Percentiles rank a stretch among this genome's conserved stretches.
These are phyloP conservation scores for Dictyostelium firmibasis DNA, from an alignment of 78 protist species.

Conservation along the genomic window DNA sequence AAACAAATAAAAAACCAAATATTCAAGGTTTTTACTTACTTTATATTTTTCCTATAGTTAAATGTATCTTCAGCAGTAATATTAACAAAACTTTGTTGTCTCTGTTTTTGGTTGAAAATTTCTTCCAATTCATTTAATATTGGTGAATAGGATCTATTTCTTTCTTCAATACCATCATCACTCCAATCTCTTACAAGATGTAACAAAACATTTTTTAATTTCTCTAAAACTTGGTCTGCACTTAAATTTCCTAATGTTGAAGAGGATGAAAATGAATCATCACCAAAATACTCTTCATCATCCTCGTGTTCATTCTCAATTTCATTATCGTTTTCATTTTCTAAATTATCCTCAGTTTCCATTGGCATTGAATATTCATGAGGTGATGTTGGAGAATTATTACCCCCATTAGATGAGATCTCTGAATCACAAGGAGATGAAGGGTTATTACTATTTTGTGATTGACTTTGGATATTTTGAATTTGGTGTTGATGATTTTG, in stretches of 20 bases:
- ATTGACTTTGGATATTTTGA: too few species aligned
- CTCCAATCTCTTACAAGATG: constrained; percentile 34
- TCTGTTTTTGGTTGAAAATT: neutral
- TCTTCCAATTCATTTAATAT: neutral
- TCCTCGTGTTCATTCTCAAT: neutral
- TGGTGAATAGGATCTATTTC: neutral
- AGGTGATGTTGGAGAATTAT: neutral
- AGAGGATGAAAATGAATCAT: neutral
- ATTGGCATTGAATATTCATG: neutral
- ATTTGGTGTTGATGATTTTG: neutral
- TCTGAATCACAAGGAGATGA: neutral
- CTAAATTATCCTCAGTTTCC: neutral
- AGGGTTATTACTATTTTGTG: neutral
- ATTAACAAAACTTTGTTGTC: neutral
- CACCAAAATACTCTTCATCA: neutral
- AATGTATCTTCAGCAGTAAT: neutral
- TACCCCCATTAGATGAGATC: neutral
- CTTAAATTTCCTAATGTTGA: neutral
- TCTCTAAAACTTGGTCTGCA: neutral
- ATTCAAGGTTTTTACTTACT: neutral
- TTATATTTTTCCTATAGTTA: neutral
- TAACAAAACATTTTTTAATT: neutral
- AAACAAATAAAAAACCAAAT: too few species aligned
- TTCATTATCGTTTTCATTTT: neutral
- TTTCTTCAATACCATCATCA: neutral